Base-by-base conservation (phyloP, 2,329 filamentous ascomycete species). In the Fusarium sp. region DNA sequence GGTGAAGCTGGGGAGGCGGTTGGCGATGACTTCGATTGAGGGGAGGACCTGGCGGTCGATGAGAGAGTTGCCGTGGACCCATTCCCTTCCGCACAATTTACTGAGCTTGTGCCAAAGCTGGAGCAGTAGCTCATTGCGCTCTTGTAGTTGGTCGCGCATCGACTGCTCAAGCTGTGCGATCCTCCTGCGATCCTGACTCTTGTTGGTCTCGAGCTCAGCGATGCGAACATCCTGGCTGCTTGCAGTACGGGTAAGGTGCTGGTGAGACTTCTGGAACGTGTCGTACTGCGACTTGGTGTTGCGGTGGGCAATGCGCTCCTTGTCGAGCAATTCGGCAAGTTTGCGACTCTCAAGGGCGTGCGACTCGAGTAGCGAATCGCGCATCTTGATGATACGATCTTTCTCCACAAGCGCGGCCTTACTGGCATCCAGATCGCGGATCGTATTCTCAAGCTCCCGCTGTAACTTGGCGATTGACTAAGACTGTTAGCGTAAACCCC, bases 41-140 rank as follows among this genome's bases (percentile, higher is more conserved):
- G 95, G 94, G 12, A 97, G 84, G 3, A 89, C 90, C 67, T 95
- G 93, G 26, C 95, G 94, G 77, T 96, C 95, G 79, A 98, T 93
- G 30, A 97, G 89, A 63, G 92, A 92, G 81, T 98, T 95, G 77
- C 92, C 91, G 80, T 97, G 93, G 9, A 93, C 90, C 95, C 96
- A 99, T 79, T 98, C 96, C 0, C 91, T 89, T 16, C 96, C 96
- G 77, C 96, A 98, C 47, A 98, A 87, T 1, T 90, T 88, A 7
- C 94, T 95, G 14, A 99, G 87, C 50, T 93, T 90, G 71, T 95
- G 95, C 96, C 96, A 99, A 10, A 98, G 85, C n/a, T 91, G 88
- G 28, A 98, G 89, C 24, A 98, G 87, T 58, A 99, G 86, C 68
- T 93, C 92, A 83, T 98, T 98, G 61, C 96, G 91, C 83, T 98